Evolutionary conservation across 257 asterid species (phyloP), one percentile per base, ranked within the genome.

Genomic region (Orobanche coerulescens): DNA sequence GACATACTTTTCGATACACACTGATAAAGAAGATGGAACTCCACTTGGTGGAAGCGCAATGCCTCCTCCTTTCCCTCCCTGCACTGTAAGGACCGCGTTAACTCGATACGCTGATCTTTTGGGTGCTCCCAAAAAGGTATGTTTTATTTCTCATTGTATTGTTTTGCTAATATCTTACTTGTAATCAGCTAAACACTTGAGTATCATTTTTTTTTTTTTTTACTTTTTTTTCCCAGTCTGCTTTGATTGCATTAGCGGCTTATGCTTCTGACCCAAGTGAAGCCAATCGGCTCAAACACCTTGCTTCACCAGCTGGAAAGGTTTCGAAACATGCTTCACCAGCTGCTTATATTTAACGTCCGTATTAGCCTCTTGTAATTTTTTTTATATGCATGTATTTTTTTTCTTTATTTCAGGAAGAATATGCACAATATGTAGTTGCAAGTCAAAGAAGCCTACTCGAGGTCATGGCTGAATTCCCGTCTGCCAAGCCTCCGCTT

Each of bases 291-390:
- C 81, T 93, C 55, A 85, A 73, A 71, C 70, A 83, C 67, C 95
- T 93, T 58, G 94, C 96, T 37, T 93, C 99, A 56, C 97, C 97
- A 11, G 84, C 81, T 73, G 99, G 99, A 78, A 93, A 93, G 99
- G 99, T 93, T 48, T 61, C 80, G 47, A 57, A 52, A 25, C 52
- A 40, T 69, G 94, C 96, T 37, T 93, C 99, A 56, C 97, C 97
- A 11, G 84, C 81, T 73, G 99, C 14, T 43, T 11, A 14, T 37
- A 43, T 43, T 18, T 47, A 19, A 5, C 28, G 14, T 19, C 28
- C 12, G 5, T 47, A 8, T 37, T 12, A n/a, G 10, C 10, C 10
- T 6, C 2, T 37, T 37, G 44, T 9, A 37, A 37, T 37, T 37
- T 37, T 37, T 9, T 12, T 37, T 47, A 7, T 47, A n/a, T n/a